Evolutionary conservation across 345 rosid species (phyloP).

Genomic region (Eucalyptus curtisii): DNA sequence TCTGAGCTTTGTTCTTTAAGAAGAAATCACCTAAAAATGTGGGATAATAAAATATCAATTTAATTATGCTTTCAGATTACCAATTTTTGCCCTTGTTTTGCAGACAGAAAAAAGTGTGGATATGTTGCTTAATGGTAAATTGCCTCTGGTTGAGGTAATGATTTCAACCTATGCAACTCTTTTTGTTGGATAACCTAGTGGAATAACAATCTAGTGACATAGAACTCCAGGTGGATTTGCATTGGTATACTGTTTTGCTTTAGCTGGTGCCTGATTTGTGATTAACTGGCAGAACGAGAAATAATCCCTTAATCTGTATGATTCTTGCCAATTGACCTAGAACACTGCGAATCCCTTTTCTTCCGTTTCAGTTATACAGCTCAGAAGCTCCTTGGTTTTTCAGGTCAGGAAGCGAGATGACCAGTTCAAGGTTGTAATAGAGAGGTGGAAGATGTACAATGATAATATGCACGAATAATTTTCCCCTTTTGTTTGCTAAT

Average conservation of each 20-base stretch:
- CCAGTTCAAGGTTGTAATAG: conserved; percentile 31
- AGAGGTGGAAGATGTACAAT: conserved; percentile 51
- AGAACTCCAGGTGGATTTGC: neutral
- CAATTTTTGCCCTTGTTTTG: neutral
- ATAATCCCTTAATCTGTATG: neutral
- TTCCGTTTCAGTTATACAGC: neutral
- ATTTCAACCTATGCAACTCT: neutral
- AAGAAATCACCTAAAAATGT: neutral
- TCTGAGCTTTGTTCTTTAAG: neutral
- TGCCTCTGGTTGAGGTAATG: conserved; percentile 56
- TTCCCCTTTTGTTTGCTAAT: neutral
- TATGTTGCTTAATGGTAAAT: conserved; percentile 42
- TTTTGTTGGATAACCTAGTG: neutral
- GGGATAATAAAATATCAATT: neutral
- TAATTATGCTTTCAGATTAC: neutral
- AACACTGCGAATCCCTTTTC: neutral
- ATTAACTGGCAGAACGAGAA: neutral
- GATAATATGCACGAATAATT: neutral
- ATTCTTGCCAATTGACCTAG: neutral
- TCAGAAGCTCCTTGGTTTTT: neutral
- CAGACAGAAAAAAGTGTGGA: conserved; percentile 70
- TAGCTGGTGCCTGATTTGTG: neutral
- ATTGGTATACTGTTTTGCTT: neutral
- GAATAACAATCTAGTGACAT: neutral
- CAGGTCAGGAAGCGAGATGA: conserved; percentile 47